Evolutionary conservation across 371 early-diverging fungal genomes (phyloP), one percentile per base, ranked within the genome.

Genomic region (Actinomucor elegans): DNA sequence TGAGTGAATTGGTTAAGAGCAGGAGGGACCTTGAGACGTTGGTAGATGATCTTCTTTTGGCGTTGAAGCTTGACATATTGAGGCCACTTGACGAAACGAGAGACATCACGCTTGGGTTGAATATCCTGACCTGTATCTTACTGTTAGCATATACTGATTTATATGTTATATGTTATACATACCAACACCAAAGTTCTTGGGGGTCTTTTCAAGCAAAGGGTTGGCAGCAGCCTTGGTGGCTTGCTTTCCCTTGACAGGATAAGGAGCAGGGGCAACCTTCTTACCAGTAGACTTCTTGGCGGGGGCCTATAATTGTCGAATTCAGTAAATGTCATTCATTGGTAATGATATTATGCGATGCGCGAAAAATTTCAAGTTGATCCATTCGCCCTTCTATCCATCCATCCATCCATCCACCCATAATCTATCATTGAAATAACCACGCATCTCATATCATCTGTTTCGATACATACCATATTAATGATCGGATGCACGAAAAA

Each of bases 1-100:
- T 94, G 90, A 72, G 92, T 90, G 92, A 99, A 99, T 86, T 99
- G 99, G 91, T 99, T 96, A 83, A 99, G 88, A 47, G 99, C 91
- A 34, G 99, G 99, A 57, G 99, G 99, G 37, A 99, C 98, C 92
- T 98, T 98, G 64, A 99, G 86, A 76, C 99, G 95, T 85, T 92
- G 93, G 79, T 89, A 89, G 59, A 99, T 83, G 81, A 98, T 93
- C 80, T 89, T 89, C 83, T 91, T 89, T 83, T 98, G 97, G 73
- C 97, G 92, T 85, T 97, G 97, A 57, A 96, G 92, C 58, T 92
- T 93, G 62, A 97, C 92, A 77, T 98, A 98, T 63, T 90, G 85
- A 73, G 99, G 97, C 96, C 96, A 96, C 81, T 94, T 94, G 75
- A 95, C 93, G 77, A 92, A 97, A 79, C 97, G 94, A 64, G 94